Evolutionary conservation across 1,284 basidiomycete genomes (phyloP).

Genomic region (Pyrrhoderma noxium): DNA sequence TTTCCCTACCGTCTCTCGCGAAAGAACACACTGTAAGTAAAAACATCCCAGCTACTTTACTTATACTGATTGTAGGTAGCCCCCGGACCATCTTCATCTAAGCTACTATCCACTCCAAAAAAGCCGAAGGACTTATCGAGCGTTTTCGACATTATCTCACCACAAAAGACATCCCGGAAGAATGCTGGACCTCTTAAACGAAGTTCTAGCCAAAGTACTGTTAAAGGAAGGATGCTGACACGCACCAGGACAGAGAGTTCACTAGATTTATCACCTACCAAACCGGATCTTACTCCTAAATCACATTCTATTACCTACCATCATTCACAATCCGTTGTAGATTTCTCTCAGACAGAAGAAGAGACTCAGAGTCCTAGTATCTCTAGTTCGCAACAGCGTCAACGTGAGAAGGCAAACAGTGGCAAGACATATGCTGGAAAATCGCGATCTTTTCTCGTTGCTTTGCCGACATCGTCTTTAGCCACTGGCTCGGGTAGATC

Average conservation of each 20-base stretch:
- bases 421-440: slow-evolving; percentile 61
- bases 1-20: background rate
- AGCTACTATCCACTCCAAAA: slow-evolving; percentile 21
- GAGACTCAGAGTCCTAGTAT: slow-evolving; percentile 1
- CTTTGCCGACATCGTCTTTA: slow-evolving; percentile 24
- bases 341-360: background rate
- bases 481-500: slow-evolving; percentile 19
- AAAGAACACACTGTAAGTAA: slow-evolving; percentile 1
- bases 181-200: slow-evolving; percentile 5
- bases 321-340: background rate
- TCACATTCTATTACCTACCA: background rate
- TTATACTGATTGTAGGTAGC: background rate
- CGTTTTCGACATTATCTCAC: slow-evolving; percentile 28
- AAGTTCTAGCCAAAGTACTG: slow-evolving; percentile 17
- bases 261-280: slow-evolving; percentile 29
- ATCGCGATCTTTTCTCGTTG: slow-evolving; percentile 67
- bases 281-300: slow-evolving; percentile 31
- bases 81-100: background rate
- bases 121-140: slow-evolving; percentile 29
- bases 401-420: slow-evolving; percentile 2
- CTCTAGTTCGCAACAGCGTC: slow-evolving; percentile 11
- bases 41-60: background rate
- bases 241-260: slow-evolving; percentile 49
- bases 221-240: slow-evolving; percentile 41
- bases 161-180: slow-evolving; percentile 9